Conservation (phyloP, 176 grass and related monocot genomes). For the Hordeum vulgare region MorexV3_pseudomolecules_assembly NC_058520.1:31602858-31603357, state of each 20-base stretch:
- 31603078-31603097: conserved; percentile 63
- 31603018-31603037: not conserved
- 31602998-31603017: not conserved
- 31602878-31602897: not conserved
- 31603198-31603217: not conserved
- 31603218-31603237: not conserved
- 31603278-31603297: not conserved
- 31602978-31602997: not conserved
- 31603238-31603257: not conserved
- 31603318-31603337: not conserved
- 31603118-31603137: conserved; percentile 57
- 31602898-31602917: not conserved
- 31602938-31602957: not conserved
- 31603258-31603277: not conserved
- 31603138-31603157: conserved; percentile 51
- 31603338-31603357: not conserved
- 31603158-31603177: conserved; percentile 52
- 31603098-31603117: conserved; percentile 76
- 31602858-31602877: not conserved
- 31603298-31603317: not conserved
- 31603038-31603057: not conserved
- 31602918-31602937: not conserved
- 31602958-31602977: not conserved
- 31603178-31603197: conserved; percentile 28
- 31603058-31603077: conserved; percentile 18